These are phyloP conservation scores for Pichia scutulata DNA, from an alignment of 805 yeast species.

Conservation along the genomic window DNA sequence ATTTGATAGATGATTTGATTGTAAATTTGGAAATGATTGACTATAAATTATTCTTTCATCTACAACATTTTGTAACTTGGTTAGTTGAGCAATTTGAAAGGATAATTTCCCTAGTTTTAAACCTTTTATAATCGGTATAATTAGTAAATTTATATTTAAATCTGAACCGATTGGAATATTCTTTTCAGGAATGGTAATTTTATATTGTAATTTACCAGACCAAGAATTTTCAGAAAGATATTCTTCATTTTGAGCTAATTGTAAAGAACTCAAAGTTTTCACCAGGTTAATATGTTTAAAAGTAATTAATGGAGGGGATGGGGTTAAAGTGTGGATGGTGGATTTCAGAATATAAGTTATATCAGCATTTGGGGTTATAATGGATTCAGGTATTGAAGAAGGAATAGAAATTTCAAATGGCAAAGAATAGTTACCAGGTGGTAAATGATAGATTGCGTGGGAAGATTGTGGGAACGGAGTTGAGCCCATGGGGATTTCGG, in stretches of 20 bases:
- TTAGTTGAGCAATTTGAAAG: slow-evolving; percentile 29
- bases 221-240: slow-evolving; percentile 43
- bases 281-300: slow-evolving; percentile 36
- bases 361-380: slow-evolving; percentile 36
- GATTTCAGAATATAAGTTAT: slow-evolving; percentile 4
- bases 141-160: slow-evolving; percentile 34
- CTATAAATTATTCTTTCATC: slow-evolving; percentile 27
- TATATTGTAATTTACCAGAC: slow-evolving; percentile 47
- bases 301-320: slow-evolving; percentile 12
- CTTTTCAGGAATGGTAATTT: slow-evolving; percentile 35
- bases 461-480: slow-evolving; percentile 29
- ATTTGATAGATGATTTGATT: slow-evolving; percentile 25
- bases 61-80: slow-evolving; percentile 16
- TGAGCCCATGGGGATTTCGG: slow-evolving; percentile 17
- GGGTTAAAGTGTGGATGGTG: slow-evolving; percentile 2
- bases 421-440: slow-evolving; percentile 44
- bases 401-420: slow-evolving; percentile 42
- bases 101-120: slow-evolving; percentile 30
- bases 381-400: slow-evolving; percentile 40
- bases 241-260: slow-evolving; percentile 33
- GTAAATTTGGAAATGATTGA: slow-evolving; percentile 30
- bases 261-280: slow-evolving; percentile 36
- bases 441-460: slow-evolving; percentile 29
- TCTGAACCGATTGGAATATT: slow-evolving; percentile 41
- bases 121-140: slow-evolving; percentile 43